Base-by-base conservation (phyloP, 2,329 filamentous ascomycete species). In the Alternaria dauci region DNA sequence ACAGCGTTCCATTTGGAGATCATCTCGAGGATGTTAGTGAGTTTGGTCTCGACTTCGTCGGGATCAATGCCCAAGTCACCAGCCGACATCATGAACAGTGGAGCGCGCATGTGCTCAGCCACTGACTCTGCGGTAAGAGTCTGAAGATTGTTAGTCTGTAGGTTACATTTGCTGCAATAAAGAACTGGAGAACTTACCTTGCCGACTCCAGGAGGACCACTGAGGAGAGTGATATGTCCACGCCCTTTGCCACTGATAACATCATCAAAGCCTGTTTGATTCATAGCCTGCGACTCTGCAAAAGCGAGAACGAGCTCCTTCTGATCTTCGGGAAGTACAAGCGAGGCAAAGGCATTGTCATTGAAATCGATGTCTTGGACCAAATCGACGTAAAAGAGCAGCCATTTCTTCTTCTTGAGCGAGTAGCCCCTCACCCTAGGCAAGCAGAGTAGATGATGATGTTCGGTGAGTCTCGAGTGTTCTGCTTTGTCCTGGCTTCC, bases 101-200 rank as follows among this genome's bases (percentile, higher is more conserved):
- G 93, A 55, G 90, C 90, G 71, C 89, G 89, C 62, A 95, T 87
- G n/a, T 94, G 83, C 74, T 96, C 93, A 7, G 91, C 91, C 63
- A 96, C 93, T 18, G 90, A 91, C 76, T 96, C 92, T 0, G 91
- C 92, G 0, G 93, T 96, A 6, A 96, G 83, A 0, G 92, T 96
- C 81, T 59, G 3, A 11, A 8, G 18, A 11, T 16, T 28, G 30
- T 44, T 5, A 52, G 39, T 30, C n/a, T n/a, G n/a, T n/a, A n/a
- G n/a, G n/a, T n/a, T n/a, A n/a, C n/a, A n/a, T n/a, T n/a, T n/a
- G n/a, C n/a, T n/a, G n/a, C n/a, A n/a, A n/a, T n/a, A n/a, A n/a
- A n/a, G n/a, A n/a, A n/a, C n/a, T n/a, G n/a, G n/a, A n/a, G n/a
- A n/a, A n/a, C n/a, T n/a, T n/a, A 61, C 58, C 53, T 96, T 96